These are phyloP conservation scores for Aspergillus fumigatus DNA, from an alignment of 2,329 filamentous ascomycete species.

Conservation along the genomic window DNA sequence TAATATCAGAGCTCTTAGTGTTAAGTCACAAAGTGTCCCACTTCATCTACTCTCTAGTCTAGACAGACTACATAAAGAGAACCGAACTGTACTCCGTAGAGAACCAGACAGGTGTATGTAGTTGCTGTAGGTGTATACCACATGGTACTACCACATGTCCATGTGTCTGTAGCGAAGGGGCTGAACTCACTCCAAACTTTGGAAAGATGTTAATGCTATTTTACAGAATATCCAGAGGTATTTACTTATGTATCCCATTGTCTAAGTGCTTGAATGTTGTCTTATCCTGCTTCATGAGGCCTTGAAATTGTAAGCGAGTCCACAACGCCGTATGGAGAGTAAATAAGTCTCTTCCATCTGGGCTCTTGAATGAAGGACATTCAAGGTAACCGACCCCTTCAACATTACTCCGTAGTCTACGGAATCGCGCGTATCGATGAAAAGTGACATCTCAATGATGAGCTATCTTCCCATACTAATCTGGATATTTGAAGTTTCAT, in stretches of 20 bases:
- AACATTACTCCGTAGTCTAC: too few species aligned
- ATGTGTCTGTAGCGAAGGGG: neutral
- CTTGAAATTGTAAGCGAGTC: neutral
- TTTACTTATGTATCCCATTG: neutral
- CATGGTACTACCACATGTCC: neutral
- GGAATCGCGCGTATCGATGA: too few species aligned
- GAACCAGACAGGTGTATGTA: too few species aligned
- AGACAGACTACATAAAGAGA: neutral
- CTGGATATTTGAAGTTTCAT: too few species aligned
- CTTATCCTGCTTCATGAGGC: neutral
- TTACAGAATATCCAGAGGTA: neutral
- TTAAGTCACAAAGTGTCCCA: too few species aligned
- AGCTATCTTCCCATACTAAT: too few species aligned
- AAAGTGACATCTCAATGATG: too few species aligned
- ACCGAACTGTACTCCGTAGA: too few species aligned
- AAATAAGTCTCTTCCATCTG: neutral
- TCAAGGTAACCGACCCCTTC: too few species aligned
- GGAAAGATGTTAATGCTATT: neutral
- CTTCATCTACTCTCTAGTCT: neutral
- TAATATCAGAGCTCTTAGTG: neutral
- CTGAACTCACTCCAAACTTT: neutral
- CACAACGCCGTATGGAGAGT: too few species aligned
- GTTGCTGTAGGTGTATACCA: neutral
- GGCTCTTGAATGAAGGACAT: neutral
- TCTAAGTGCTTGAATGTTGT: neutral